Conservation (phyloP, 1,284 basidiomycete genomes). For the Heterobasidion annosum region DNA sequence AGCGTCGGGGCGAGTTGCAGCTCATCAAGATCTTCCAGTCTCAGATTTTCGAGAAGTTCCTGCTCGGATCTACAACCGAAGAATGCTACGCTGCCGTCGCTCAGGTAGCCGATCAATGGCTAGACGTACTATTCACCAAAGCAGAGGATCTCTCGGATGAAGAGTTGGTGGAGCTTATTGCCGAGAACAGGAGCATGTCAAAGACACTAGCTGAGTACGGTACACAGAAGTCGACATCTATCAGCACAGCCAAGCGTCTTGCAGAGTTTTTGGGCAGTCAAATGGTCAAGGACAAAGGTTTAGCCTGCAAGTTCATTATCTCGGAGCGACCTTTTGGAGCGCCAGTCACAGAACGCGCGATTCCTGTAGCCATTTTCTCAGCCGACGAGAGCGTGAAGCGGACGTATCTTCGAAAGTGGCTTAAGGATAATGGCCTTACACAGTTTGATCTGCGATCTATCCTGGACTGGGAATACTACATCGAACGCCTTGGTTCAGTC, state of each 20-base stretch:
- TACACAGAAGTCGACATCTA: slow-evolving; percentile 95
- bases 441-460: slow-evolving; percentile 93
- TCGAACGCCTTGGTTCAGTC: slow-evolving; percentile 94
- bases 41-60: slow-evolving; percentile 96
- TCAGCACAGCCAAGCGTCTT: slow-evolving; percentile 90
- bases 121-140: slow-evolving; percentile 89
- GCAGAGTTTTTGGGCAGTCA: slow-evolving; percentile 97
- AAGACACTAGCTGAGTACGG: slow-evolving; percentile 96
- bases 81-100: slow-evolving; percentile 97
- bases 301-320: slow-evolving; percentile 99
- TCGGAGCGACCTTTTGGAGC: slow-evolving; percentile 90
- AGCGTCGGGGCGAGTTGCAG: slow-evolving; percentile 95
- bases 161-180: slow-evolving; percentile 96
- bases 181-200: slow-evolving; percentile 98
- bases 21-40: slow-evolving; percentile 99
- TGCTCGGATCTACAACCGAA: slow-evolving; percentile 86
- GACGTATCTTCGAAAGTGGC: slow-evolving; percentile 91
- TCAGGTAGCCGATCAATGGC: slow-evolving; percentile 92
- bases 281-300: slow-evolving; percentile 99
- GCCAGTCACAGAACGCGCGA: slow-evolving; percentile 94
- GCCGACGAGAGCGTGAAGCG: slow-evolving; percentile 89
- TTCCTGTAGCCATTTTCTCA: slow-evolving; percentile 98
- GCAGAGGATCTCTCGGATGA: slow-evolving; percentile 83
- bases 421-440: slow-evolving; percentile 85
- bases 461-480: slow-evolving; percentile 98